A percentile compares a stretch with the other conserved stretches of the same genome.
Conservation (phyloP, 2,329 filamentous ascomycete species). For the Arthrobotrys conoides region DNA sequence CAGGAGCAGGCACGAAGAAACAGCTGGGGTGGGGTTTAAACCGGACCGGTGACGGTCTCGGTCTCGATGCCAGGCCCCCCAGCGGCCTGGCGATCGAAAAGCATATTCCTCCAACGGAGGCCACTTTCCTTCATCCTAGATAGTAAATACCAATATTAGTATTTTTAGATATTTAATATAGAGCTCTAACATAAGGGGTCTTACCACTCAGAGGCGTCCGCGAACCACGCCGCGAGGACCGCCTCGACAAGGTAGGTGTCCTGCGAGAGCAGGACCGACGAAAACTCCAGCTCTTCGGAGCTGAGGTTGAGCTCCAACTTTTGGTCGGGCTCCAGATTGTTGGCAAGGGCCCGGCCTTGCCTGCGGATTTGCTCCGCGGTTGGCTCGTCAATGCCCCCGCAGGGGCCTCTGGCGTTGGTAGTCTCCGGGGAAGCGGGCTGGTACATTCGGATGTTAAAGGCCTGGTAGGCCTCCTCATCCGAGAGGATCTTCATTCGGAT, state of each 20-base stretch:
- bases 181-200: neutral
- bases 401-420: neutral
- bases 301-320: constrained; percentile 23
- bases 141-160: neutral
- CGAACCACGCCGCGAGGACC: constrained; percentile 47
- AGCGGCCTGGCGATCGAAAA: constrained; percentile 25
- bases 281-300: constrained; percentile 38
- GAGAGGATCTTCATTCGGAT: constrained; percentile 26
- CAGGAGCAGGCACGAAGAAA: no score
- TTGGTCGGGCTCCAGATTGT: constrained; percentile 23
- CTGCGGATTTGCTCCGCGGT: constrained; percentile 21
- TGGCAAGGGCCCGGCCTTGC: constrained; percentile 34
- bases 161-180: neutral
- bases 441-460: constrained; percentile 12
- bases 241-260: constrained; percentile 47
- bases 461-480: neutral
- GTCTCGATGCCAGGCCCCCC: neutral
- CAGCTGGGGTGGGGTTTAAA: neutral
- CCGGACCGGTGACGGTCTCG: neutral
- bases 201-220: constrained; percentile 44
- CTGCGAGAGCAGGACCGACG: constrained; percentile 36
- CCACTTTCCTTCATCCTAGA: constrained; percentile 38
- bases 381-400: constrained; percentile 12
- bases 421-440: no score
- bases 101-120: constrained; percentile 29